A percentile compares a stretch with the other conserved stretches of the same genome.
phyloP scores from a whole-genome alignment of 306 rosid genomes.

The Psophocarpus tetragonolobus region DNA sequence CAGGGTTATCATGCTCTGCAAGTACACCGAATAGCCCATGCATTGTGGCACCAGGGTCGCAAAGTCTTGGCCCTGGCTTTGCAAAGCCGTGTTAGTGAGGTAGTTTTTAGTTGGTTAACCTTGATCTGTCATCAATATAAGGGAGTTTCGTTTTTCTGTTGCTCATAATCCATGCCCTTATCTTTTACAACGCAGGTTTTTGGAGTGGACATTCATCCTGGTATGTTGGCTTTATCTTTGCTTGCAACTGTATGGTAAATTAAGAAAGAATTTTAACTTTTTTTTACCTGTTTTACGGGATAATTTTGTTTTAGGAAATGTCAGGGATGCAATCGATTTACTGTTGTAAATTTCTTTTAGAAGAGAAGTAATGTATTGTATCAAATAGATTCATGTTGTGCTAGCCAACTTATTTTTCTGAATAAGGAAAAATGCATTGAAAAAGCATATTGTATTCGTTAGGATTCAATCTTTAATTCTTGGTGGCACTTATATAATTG shows the following conservation, averaged over 20 bases:
- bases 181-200: slow-evolving; percentile 70
- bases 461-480: slow-evolving; percentile 1
- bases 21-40: slow-evolving; percentile 81
- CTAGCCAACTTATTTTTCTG: slow-evolving; percentile 11
- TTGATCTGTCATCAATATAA: not conserved
- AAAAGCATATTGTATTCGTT: slow-evolving; percentile 4
- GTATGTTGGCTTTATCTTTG: slow-evolving; percentile 46
- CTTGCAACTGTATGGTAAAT: slow-evolving; percentile 2
- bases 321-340: not conserved
- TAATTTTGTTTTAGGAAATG: slow-evolving; percentile 10
- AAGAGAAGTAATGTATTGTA: slow-evolving; percentile 9
- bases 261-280: not conserved
- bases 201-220: slow-evolving; percentile 93
- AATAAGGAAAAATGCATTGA: slow-evolving; percentile 15
- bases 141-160: slow-evolving; percentile 10
- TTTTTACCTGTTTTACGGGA: not conserved
- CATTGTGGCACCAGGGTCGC: slow-evolving; percentile 81
- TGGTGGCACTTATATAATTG: slow-evolving; percentile 1
- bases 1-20: slow-evolving; percentile 95
- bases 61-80: slow-evolving; percentile 79
- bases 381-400: slow-evolving; percentile 22
- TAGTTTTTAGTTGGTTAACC: slow-evolving; percentile 39
- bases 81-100: slow-evolving; percentile 94
- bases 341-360: slow-evolving; percentile 11
- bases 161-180: slow-evolving; percentile 22